Evolutionary conservation across 176 grass and related monocot genomes (phyloP).

Genomic region (Juncus effusus): DNA sequence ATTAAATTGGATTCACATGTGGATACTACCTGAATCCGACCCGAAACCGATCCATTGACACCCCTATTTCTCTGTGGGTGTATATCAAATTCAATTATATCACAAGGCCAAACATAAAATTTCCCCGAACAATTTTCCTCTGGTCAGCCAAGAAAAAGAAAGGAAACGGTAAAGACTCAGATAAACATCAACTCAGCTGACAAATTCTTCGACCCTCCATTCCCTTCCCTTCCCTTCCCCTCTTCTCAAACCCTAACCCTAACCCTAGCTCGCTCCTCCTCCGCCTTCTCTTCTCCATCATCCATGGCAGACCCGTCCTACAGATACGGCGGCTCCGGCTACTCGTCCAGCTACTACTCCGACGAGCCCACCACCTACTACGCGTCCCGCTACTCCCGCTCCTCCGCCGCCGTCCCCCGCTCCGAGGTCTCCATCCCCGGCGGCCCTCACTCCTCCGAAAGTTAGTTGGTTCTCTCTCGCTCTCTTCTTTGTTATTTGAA

Average conservation of each 20-base stretch:
- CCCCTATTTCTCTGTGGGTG: no score
- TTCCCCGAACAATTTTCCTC: no score
- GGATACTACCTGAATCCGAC: no score
- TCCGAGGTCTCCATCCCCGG: constrained; percentile 31
- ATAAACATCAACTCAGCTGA: no score
- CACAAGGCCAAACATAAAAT: no score
- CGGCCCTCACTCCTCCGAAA: constrained; percentile 52
- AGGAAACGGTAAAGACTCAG: no score
- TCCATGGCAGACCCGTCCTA: constrained; percentile 66
- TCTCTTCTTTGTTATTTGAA: neutral
- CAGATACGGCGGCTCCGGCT: constrained; percentile 28
- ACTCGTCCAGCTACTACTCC: constrained; percentile 36
- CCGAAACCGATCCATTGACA: no score
- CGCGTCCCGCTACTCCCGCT: constrained; percentile 8
- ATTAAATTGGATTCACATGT: no score
- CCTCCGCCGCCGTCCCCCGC: constrained; percentile 4
- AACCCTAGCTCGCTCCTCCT: constrained; percentile 8
- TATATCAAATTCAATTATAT: no score
- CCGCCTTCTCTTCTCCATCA: neutral
- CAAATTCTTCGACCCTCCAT: no score
- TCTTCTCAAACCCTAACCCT: constrained; percentile 17
- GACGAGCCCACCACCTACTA: constrained; percentile 8
- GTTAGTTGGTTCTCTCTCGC: constrained; percentile 31
- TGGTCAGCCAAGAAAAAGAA: no score
- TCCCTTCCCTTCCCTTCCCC: neutral